phyloP scores from a whole-genome alignment of 257 asterid genomes.

The Haberlea rhodopensis region DNA sequence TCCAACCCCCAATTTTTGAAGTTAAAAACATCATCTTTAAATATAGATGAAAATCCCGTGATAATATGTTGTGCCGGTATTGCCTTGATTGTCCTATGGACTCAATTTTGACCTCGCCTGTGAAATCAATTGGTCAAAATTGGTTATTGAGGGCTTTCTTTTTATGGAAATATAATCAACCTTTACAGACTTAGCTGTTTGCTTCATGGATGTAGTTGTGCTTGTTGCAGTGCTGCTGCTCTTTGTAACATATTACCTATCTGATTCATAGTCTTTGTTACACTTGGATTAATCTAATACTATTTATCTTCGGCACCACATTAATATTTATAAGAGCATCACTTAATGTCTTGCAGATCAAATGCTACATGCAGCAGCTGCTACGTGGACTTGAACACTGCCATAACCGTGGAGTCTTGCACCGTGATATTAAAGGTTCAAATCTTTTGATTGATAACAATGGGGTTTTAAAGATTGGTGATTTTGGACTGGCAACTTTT shows the following conservation, averaged over 20 bases:
- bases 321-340: conserved; percentile 17
- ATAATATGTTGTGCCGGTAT: neutral
- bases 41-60: too few species aligned
- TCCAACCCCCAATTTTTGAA: neutral
- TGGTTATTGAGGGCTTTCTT: neutral
- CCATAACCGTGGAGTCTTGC: conserved; percentile 81
- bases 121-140: conserved; percentile 7
- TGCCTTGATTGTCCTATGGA: neutral
- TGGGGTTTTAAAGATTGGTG: conserved; percentile 88
- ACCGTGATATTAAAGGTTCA: conserved; percentile 92
- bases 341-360: conserved; percentile 52
- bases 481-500: conserved; percentile 90
- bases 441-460: conserved; percentile 75
- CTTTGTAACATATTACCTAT: too few species aligned
- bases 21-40: neutral
- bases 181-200: too few species aligned
- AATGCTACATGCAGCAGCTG: conserved; percentile 90
- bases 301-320: conserved; percentile 3
- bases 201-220: too few species aligned
- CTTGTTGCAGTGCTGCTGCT: too few species aligned
- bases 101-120: neutral
- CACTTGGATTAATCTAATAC: conserved; percentile 2
- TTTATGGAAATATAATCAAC: neutral
- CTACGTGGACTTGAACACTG: conserved; percentile 87
- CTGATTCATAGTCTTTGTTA: neutral